Evolutionary conservation across 2,329 filamentous ascomycete genomes (phyloP), one percentile per base, ranked within the genome.

Genomic region (Calonectria ilicicola): DNA sequence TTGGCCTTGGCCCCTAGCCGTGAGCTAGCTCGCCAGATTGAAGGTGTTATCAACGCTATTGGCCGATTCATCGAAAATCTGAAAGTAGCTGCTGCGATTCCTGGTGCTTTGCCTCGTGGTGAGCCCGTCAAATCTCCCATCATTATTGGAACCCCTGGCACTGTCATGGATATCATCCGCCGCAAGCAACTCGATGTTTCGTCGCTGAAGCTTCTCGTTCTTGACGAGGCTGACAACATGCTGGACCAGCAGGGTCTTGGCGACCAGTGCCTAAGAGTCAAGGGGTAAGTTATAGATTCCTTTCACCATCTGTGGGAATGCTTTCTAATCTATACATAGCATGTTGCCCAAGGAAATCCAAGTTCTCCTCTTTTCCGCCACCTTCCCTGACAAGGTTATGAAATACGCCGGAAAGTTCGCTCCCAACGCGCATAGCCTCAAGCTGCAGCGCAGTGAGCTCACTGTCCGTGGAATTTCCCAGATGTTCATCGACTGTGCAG

Each of bases 221-320:
- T 99, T 66, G 97, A 99, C 81, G 97, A 99, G 86, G 97, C 97
- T 70, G 97, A 99, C 86, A 98, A 98, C 86, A 99, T 99, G 97
- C 87, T 99, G 72, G 97, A 98, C 81, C 93, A 96, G 84, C 95
- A 98, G 85, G 96, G 97, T 65, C 89, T 99, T 68, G 97, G 97
- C 65, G 97, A 98, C 72, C 97, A 99, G 85, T 98, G 96, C 84
- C 91, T 95, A 79, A 92, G 96, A 77, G 95, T 98, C 78, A 98
- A 97, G 87, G 85, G 85, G 95, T 97, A 85, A 74, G 80, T 65
- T 21, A 2, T 12, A n/a, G n/a, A 3, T 19, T 19, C 6, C 32
- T 64, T 21, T 19, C 12, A 21, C 26, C 7, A 8, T 29, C 58
- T 23, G 8, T n/a, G 35, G 73, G 21, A 10, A 4, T 23, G 26